These are phyloP conservation scores for Leptosphaerulina australis DNA, from an alignment of 2,329 filamentous ascomycete species.

Conservation along the genomic window DNA sequence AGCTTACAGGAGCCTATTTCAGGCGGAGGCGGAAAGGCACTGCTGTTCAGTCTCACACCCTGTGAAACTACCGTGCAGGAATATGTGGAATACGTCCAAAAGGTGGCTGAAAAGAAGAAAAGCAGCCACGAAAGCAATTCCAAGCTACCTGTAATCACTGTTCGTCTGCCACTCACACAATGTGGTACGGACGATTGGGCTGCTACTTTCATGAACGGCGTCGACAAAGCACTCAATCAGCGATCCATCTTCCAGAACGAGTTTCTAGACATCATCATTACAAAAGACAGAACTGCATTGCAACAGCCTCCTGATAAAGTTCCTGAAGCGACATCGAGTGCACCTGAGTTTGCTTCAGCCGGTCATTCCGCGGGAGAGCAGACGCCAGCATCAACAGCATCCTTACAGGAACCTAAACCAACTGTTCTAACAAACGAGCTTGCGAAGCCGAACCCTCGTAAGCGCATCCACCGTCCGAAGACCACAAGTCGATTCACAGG, in stretches of 20 bases:
- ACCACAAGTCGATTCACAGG: constrained; percentile 68
- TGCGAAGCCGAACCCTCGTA: constrained; percentile 35
- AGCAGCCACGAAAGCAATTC: constrained; percentile 67
- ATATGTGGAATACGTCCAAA: constrained; percentile 77
- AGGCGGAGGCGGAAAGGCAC: constrained; percentile 80
- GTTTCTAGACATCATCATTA: constrained; percentile 87
- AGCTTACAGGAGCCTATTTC: constrained; percentile 76
- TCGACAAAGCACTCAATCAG: constrained; percentile 77
- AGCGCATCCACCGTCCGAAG: constrained; percentile 45
- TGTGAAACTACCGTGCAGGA: constrained; percentile 73
- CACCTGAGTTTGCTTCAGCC: constrained; percentile 17
- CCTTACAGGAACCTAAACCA: constrained; percentile 28
- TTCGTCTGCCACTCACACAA: constrained; percentile 65
- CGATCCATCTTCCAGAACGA: constrained; percentile 87
- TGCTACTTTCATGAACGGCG: constrained; percentile 68
- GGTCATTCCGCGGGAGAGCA: constrained; percentile 24
- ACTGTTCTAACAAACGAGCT: constrained; percentile 26
- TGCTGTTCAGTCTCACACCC: constrained; percentile 67
- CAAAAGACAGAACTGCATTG: constrained; percentile 75
- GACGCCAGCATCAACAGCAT: constrained; percentile 24
- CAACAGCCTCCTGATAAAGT: constrained; percentile 66
- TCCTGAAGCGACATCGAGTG: constrained; percentile 26
- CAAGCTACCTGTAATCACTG: constrained; percentile 76
- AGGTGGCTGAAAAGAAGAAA: constrained; percentile 75
- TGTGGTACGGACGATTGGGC: constrained; percentile 67